Evolutionary conservation across 129 eudicot genomes (phyloP).

Genomic region (Artemisia argyi): DNA sequence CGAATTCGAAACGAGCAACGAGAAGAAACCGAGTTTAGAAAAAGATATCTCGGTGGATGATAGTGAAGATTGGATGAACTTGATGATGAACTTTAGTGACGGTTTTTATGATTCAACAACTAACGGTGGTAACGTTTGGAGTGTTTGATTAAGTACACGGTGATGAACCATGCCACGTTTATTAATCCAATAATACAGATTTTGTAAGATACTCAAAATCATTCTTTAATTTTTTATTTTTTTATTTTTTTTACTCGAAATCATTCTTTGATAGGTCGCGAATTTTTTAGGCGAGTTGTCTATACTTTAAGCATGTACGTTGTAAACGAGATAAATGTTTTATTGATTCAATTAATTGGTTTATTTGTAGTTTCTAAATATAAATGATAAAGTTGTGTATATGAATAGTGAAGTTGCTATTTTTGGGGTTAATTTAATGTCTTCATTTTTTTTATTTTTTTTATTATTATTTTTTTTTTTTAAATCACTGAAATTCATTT

Average conservation of each 20-base stretch:
- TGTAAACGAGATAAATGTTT: neutral
- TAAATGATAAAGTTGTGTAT: neutral
- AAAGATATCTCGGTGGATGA: slow-evolving; percentile 21
- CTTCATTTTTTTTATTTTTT: too few relatives aligned
- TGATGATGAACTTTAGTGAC: slow-evolving; percentile 32
- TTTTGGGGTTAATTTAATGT: too few relatives aligned
- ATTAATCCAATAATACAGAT: neutral
- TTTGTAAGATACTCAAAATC: too few relatives aligned
- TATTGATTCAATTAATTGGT: neutral
- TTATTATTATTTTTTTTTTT: too few relatives aligned
- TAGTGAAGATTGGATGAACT: slow-evolving; percentile 53
- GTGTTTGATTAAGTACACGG: slow-evolving; percentile 10
- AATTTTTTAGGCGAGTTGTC: neutral
- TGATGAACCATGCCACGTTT: neutral
- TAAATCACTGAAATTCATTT: too few relatives aligned
- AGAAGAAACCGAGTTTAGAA: slow-evolving; percentile 5
- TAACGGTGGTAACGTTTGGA: slow-evolving; percentile 27
- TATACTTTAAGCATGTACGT: neutral
- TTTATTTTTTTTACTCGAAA: too few relatives aligned
- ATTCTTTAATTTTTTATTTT: too few relatives aligned
- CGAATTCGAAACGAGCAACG: neutral
- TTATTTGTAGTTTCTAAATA: neutral
- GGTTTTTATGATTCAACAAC: slow-evolving; percentile 39
- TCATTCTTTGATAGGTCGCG: neutral
- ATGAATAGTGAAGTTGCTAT: too few relatives aligned